Evolutionary conservation across 2,329 filamentous ascomycete species (phyloP).

Genomic region (Alternaria sp.): DNA sequence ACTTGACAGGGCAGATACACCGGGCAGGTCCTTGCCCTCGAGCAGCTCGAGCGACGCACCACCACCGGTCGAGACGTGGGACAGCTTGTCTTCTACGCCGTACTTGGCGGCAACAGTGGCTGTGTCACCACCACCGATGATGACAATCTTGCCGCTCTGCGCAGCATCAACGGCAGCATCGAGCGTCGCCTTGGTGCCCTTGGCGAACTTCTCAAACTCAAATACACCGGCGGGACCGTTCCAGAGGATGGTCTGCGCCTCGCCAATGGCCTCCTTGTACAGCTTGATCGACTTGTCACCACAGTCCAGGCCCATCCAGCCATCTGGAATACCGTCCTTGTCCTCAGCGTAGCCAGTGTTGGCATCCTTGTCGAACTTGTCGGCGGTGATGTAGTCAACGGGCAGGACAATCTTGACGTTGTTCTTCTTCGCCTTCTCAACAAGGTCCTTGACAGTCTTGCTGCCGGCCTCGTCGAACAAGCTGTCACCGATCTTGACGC

Average conservation of each 20-base stretch:
- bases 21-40: constrained; percentile 96
- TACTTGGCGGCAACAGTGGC: constrained; percentile 98
- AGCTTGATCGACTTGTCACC: constrained; percentile 87
- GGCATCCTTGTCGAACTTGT: constrained; percentile 91
- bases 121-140: constrained; percentile 97
- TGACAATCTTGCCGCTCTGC: constrained; percentile 88
- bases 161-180: constrained; percentile 85
- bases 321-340: constrained; percentile 87
- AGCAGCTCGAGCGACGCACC: constrained; percentile 95
- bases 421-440: constrained; percentile 97
- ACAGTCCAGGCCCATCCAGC: constrained; percentile 97
- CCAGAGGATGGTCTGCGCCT: constrained; percentile 97
- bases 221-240: constrained; percentile 98
- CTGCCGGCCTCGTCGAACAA: constrained; percentile 93
- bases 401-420: constrained; percentile 94
- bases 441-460: constrained; percentile 86
- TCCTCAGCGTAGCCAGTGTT: constrained; percentile 83
- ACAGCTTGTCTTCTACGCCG: constrained; percentile 92
- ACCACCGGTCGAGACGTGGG: constrained; percentile 96
- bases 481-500: constrained; percentile 85
- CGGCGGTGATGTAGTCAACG: constrained; percentile 92
- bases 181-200: constrained; percentile 88
- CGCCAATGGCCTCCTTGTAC: constrained; percentile 84
- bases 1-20: constrained; percentile 87
- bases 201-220: constrained; percentile 93